These are phyloP conservation scores for Cutaneotrichosporon sp. DNA, from an alignment of 1,284 basidiomycete species.

Conservation along the genomic window DNA sequence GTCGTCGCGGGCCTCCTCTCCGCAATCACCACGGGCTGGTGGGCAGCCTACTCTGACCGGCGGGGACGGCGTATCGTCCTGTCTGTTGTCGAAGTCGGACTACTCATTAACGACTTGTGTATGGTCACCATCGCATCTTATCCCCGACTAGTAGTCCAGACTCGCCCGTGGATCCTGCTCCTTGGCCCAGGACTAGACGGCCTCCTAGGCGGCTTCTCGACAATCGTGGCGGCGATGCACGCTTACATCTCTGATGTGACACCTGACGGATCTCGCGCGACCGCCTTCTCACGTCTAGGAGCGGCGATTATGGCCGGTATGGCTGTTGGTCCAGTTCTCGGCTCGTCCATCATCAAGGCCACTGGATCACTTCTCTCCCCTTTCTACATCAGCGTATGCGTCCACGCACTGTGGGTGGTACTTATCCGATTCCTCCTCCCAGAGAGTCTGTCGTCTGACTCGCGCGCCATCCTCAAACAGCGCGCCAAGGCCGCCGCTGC, in stretches of 20 bases:
- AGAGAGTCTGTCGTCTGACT: constrained; percentile 63
- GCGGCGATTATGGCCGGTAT: constrained; percentile 61
- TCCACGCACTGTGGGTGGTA: constrained; percentile 57
- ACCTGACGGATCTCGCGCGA: constrained; percentile 74
- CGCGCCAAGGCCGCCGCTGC: constrained; percentile 47
- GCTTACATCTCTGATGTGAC: constrained; percentile 83
- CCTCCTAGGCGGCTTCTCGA: constrained; percentile 78
- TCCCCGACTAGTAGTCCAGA: constrained; percentile 60
- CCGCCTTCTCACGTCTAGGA: constrained; percentile 74
- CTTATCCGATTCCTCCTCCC: constrained; percentile 66
- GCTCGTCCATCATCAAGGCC: constrained; percentile 65
- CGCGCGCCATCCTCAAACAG: constrained; percentile 40
- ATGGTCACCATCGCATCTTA: constrained; percentile 77
- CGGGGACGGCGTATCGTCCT: constrained; percentile 74
- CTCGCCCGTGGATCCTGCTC: constrained; percentile 68
- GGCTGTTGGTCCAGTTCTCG: constrained; percentile 69
- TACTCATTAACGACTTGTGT: constrained; percentile 71
- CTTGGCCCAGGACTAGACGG: constrained; percentile 80
- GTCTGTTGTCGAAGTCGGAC: constrained; percentile 65
- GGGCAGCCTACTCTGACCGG: constrained; percentile 78
- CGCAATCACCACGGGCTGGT: constrained; percentile 81
- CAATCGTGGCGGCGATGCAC: constrained; percentile 71
- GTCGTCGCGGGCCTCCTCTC: constrained; percentile 76
- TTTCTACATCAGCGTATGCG: constrained; percentile 63
- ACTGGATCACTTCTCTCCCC: constrained; percentile 65